Evolutionary conservation across 1,284 basidiomycete species (phyloP), one percentile per base, ranked within the genome.

Genomic region (Ustilago tritici): DNA sequence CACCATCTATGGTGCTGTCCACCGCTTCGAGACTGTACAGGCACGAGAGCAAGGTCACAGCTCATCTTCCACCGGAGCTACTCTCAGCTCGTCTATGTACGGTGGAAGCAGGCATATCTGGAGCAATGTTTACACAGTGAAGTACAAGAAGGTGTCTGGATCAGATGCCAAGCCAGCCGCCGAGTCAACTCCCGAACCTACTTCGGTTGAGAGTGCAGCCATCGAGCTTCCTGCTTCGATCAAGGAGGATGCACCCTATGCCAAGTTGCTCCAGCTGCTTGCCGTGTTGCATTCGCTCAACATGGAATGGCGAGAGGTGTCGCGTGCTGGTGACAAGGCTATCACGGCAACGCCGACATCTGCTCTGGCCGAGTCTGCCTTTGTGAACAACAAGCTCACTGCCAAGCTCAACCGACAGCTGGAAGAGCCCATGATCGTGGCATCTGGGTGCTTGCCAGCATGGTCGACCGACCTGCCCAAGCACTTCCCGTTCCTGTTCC

Each of bases 401-500:
- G 97, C 97, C 28, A 99, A 99, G 87, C 90, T 99, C 41, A 95
- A 95, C n/a, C 91, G 97, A 46, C 97, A 99, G 86, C 87, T 99
- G 41, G 96, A 99, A 82, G 97, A 99, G 86, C 94, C 95, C 0
- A 97, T 99, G 94, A 96, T 99, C 76, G 93, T 99, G 46, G 97
- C 96, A 0, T 96, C 95, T 80, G 93, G 93, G 47, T 98, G 95
- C 87, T 88, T 99, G 12, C 97, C 97, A 1, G 94, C 95, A 76
- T 99, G 97, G 97, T 94, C 95, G 1, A 88, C 93, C 46, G 95
- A 98, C 85, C 90, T 99, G 10, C 95, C 96, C 1, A 92, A 93
- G 80, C 91, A 94, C 80, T 98, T 97, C 89, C 93, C 96, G 0
- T 99, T 99, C 91, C 89, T 99, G 23, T 99, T 99, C 90, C 95